Conservation (phyloP, 257 asterid species). For the Nyctanthes arbortristis region DNA sequence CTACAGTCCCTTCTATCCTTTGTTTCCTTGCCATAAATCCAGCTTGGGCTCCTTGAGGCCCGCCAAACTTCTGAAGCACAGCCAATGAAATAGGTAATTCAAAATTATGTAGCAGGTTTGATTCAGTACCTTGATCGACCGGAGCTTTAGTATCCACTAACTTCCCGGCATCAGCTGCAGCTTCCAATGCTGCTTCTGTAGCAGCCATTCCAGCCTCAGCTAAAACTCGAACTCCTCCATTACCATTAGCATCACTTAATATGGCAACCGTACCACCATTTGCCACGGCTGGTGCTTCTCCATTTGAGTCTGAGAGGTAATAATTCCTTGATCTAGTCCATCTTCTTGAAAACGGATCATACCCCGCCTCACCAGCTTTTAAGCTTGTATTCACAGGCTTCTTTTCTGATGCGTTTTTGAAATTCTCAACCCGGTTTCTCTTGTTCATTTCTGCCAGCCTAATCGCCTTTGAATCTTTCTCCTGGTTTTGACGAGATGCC, state of each 20-base stretch:
- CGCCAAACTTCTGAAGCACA: conserved; percentile 76
- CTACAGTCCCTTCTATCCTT: conserved; percentile 77
- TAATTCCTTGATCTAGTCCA: conserved; percentile 95
- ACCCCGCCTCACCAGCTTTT: conserved; percentile 89
- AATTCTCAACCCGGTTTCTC: conserved; percentile 84
- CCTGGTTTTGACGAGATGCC: conserved; percentile 58
- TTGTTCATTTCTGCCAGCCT: conserved; percentile 92
- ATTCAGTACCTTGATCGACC: conserved; percentile 75
- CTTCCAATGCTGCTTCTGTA: conserved; percentile 73
- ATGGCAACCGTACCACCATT: conserved; percentile 41
- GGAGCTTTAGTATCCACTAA: conserved; percentile 89
- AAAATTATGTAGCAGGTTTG: conserved; percentile 62
- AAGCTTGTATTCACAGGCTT: conserved; percentile 52
- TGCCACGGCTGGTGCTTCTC: conserved; percentile 35
- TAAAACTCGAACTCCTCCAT: conserved; percentile 24
- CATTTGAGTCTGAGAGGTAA: conserved; percentile 45
- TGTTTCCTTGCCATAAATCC: conserved; percentile 94
- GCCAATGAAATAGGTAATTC: conserved; percentile 76
- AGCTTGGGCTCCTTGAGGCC: conserved; percentile 81
- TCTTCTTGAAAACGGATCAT: conserved; percentile 95
- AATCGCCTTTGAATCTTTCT: conserved; percentile 70
- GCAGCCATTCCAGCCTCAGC: conserved; percentile 53
- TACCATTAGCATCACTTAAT: conserved; percentile 25
- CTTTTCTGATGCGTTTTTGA: conserved; percentile 81
- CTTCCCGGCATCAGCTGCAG: conserved; percentile 89